Evolutionary conservation across 208 protist genomes (phyloP).

Genomic region (Leishmania martiniquensis): DNA sequence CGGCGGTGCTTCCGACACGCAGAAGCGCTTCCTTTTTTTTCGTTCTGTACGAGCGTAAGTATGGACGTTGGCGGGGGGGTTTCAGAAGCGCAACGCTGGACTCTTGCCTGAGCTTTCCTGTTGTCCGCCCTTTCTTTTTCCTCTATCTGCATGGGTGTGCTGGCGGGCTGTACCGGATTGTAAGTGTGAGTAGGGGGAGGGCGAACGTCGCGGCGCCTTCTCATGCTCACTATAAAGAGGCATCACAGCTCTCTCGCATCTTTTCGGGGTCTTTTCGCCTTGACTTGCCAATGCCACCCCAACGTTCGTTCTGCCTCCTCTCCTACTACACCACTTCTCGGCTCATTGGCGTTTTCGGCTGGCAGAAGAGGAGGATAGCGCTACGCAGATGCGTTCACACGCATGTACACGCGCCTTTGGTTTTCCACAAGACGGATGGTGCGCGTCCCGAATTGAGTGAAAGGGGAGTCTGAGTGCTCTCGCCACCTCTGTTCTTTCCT

Average conservation of each 20-base stretch:
- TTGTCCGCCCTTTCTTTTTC: not conserved
- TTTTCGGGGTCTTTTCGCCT: not conserved
- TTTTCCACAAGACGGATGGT: not conserved
- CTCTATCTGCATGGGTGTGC: not conserved
- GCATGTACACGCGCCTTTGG: not conserved
- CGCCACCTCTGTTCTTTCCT: not conserved
- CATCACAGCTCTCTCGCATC: not conserved
- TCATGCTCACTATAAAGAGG: not conserved
- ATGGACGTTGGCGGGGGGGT: not conserved
- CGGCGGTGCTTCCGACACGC: not conserved
- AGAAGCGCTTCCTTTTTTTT: not conserved
- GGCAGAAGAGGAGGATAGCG: not conserved
- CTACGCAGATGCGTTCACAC: not conserved
- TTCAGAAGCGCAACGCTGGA: not conserved
- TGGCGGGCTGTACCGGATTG: not conserved
- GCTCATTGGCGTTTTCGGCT: not conserved
- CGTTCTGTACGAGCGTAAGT: not conserved
- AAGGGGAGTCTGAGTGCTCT: not conserved
- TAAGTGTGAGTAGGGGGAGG: not conserved
- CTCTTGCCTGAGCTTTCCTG: not conserved
- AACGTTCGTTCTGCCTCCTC: not conserved
- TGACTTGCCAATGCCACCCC: not conserved
- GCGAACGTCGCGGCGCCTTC: not conserved
- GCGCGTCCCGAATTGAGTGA: not conserved
- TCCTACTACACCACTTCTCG: not conserved